Evolutionary conservation across 768 basidiomycete genomes (phyloP), one percentile per base, ranked within the genome.

Genomic region (Thelephora aurantiotincta): DNA sequence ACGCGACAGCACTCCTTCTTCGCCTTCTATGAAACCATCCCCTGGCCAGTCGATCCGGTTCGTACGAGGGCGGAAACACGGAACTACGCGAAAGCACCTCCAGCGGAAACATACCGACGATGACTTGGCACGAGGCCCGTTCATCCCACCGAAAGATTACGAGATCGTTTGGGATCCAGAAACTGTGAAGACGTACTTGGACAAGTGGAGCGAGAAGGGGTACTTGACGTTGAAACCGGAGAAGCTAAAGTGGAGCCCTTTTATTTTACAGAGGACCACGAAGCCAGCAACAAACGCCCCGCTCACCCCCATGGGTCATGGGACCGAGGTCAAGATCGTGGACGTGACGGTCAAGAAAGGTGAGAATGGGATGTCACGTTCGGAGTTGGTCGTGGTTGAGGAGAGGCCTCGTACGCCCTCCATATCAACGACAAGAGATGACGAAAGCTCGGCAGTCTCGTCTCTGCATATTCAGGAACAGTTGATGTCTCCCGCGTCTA

Each of bases 241-340:
- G 57, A 79, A 79, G 61, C 71, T 98, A 51, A 91, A 89, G 58
- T 99, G 94, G 87, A 93, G 82, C 52, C 94, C 94, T 22, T 98
- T 94, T 63, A 66, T 96, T 35, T 63, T 90, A 38, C 69, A 80
- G 5, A 68, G 75, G 46, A 64, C 60, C 37, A 62, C 60, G 47
- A 60, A 63, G 54, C 48, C 57, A 11, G 59, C 9, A 30, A 30
- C 26, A 30, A 63, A 33, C 52, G 51, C 6, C 46, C 50, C 30
- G 45, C 43, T 2, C 11, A 38, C 16, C 48, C 54, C 43, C 51
- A 47, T 11, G 12, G 33, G 37, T 5, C 36, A 38, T 20, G 50
- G 18, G 12, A 18, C 51, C 23, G 47, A 16, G 26, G 26, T 30
- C 26, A 30, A 30, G 26, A 30, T 30, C 26, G 26, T 30, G 26